These are phyloP conservation scores for Blastobotrys terrestris DNA, from an alignment of 805 yeast species.

Conservation along the genomic window DNA sequence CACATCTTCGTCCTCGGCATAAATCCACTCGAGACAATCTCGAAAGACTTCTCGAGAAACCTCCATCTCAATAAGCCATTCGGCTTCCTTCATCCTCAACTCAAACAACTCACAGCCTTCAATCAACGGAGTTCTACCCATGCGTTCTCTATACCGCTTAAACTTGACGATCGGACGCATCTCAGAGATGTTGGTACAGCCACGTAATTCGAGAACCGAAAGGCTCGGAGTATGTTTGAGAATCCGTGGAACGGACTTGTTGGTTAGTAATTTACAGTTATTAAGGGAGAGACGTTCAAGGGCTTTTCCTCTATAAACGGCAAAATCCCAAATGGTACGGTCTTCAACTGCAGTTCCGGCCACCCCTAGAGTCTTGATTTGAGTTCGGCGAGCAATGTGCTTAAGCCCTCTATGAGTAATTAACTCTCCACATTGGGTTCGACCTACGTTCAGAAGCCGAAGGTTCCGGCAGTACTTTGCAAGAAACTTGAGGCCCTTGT, in stretches of 20 bases:
- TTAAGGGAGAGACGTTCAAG: constrained; percentile 69
- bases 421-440: constrained; percentile 60
- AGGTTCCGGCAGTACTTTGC: constrained; percentile 55
- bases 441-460: constrained; percentile 65
- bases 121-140: constrained; percentile 48
- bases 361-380: constrained; percentile 66
- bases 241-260: constrained; percentile 51
- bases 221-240: constrained; percentile 51
- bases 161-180: constrained; percentile 62
- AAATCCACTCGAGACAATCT: constrained; percentile 52
- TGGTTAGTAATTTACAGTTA: constrained; percentile 56
- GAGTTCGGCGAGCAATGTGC: constrained; percentile 50
- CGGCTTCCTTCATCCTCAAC: constrained; percentile 52
- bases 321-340: constrained; percentile 73
- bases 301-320: constrained; percentile 42
- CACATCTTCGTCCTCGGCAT: constrained; percentile 20
- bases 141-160: constrained; percentile 37
- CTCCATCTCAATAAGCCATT: constrained; percentile 48
- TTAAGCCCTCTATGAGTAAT: constrained; percentile 67
- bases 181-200: constrained; percentile 49
- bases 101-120: constrained; percentile 76
- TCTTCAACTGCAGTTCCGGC: constrained; percentile 86
- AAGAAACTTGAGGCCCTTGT: constrained; percentile 64
- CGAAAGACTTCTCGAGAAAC: constrained; percentile 51
- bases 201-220: constrained; percentile 71